Base-by-base conservation (phyloP, 179 eudicot species). In the Spergularia azorica region DNA sequence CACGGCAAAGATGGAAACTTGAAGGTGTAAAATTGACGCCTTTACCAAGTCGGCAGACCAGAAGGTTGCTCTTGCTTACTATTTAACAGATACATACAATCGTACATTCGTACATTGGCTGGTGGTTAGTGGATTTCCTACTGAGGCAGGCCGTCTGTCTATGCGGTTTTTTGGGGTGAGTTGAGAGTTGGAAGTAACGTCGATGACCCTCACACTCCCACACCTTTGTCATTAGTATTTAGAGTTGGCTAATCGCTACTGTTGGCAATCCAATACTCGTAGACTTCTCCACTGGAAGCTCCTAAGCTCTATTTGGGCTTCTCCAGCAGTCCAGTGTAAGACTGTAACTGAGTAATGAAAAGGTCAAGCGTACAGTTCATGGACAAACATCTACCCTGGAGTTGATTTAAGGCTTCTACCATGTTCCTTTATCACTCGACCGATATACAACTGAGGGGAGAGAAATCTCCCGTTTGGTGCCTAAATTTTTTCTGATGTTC, bases 161-260 rank as follows among this genome's bases (percentile, higher is more conserved):
- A 13, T 43, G 69, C 66, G 38, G 17, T 51, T 48, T 80, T 79
- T 72, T 81, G 70, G 72, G 38, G 76, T 63, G 54, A 58, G 73
- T 41, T 46, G 32, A 18, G 62, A 71, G 67, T 63, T 67, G 43
- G 48, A 43, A 43, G 6, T 43, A 43, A 7, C 48, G 48, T 43
- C 8, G 48, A 43, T 43, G 6, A 43, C 48, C 48, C 0, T 43
- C 48, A 43, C 48, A 43, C 5, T 43, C 48, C 48, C 0, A 7
- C 5, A 7, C 48, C 48, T 7, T 43, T 43, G 48, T 43, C 5
- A 43, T 43, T 2, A 43, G 5, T 26, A 26, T 26, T 26, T 26
- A 26, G 32, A 43, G 48, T 43, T 43, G 8, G 48, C 48, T 5
- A 3, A 5, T 43, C 5, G 5, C 8, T 7, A 43, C 6, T 43